A percentile compares a stretch with the other conserved stretches of the same genome.
Evolutionary conservation across 306 rosid species (phyloP).

Genomic region (Cucumis hystrix): DNA sequence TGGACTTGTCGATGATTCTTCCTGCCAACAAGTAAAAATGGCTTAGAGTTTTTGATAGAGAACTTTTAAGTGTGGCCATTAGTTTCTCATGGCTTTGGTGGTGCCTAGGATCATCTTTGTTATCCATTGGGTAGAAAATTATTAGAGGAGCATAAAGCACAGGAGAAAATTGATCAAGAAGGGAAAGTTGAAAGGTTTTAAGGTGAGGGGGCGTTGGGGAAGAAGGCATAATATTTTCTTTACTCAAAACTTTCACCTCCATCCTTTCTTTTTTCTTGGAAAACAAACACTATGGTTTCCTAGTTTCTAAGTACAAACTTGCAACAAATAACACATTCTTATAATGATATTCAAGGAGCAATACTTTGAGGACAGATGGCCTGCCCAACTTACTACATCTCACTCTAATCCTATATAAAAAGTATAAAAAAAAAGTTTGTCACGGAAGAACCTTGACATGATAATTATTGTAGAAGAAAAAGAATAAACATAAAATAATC

Average conservation of each 20-base stretch:
- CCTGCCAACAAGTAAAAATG: slow-evolving; percentile 36
- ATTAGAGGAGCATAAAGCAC: slow-evolving; percentile 17
- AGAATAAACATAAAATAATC: too few relatives aligned
- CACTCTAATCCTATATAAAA: too few relatives aligned
- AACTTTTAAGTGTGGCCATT: slow-evolving; percentile 20
- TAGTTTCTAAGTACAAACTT: background rate
- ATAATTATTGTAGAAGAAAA: too few relatives aligned
- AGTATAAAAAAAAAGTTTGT: too few relatives aligned
- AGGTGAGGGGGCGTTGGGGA: slow-evolving; percentile 34
- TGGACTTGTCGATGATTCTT: slow-evolving; percentile 9
- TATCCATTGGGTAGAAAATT: slow-evolving; percentile 16
- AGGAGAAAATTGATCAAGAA: slow-evolving; percentile 41
- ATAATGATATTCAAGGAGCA: background rate
- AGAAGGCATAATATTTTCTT: slow-evolving; percentile 22
- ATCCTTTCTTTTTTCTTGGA: background rate
- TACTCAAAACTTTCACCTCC: slow-evolving; percentile 16
- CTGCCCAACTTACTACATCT: too few relatives aligned
- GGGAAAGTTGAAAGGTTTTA: slow-evolving; percentile 28
- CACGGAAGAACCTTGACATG: too few relatives aligned
- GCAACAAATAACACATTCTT: background rate
- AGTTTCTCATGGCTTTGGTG: background rate
- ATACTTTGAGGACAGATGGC: too few relatives aligned
- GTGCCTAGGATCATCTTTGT: background rate
- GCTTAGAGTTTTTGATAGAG: slow-evolving; percentile 27
- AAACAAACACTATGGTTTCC: background rate